Evolutionary conservation across 495 filamentous ascomycete species (phyloP), one percentile per base, ranked within the genome.

Genomic region (Aspergillus kassunensis): DNA sequence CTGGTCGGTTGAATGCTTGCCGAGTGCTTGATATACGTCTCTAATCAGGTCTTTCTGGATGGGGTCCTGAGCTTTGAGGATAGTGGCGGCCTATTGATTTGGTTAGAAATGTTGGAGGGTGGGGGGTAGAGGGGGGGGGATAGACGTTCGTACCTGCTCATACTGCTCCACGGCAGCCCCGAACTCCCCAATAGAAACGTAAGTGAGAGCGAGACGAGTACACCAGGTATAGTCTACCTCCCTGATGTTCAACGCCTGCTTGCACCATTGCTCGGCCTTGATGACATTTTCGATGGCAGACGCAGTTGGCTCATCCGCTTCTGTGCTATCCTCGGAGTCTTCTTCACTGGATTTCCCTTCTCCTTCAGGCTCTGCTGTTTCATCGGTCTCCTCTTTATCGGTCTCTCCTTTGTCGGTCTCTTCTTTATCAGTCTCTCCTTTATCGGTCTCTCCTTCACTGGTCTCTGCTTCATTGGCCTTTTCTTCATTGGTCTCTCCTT

Each of bases 161-260:
- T 51, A 56, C 13, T 56, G n/a, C 33, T 46, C 46, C 4, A 50
- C 46, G 16, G 53, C 53, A 30, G 40, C 33, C 20, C 18, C 23
- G 0, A 12, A 13, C 6, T 51, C 40, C 6, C 16, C 3, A 27
- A 18, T 4, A 6, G 7, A 25, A 5, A n/a, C 11, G 15, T 50
- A 56, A 5, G 39, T 56, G 3, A 10, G 16, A 5, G 30, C 53
- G 6, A 56, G 12, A n/a, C 46, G 30, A 9, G 19, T 56, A 31
- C 40, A 51, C 47, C 47, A 51, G 6, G 40, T 51, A 18, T 24
- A 39, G 41, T 56, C 53, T 3, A 44, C 53, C 10, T 56, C 46
- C 4, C 6, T 20, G 4, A 51, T 33, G 1, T 15, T 12, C 40
- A 56, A 29, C 15, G 23, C 29, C 12, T 56, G 13, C 27, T 40